Conservation (phyloP, 78 protist genomes). For the Bigelowiella natans region DNA sequence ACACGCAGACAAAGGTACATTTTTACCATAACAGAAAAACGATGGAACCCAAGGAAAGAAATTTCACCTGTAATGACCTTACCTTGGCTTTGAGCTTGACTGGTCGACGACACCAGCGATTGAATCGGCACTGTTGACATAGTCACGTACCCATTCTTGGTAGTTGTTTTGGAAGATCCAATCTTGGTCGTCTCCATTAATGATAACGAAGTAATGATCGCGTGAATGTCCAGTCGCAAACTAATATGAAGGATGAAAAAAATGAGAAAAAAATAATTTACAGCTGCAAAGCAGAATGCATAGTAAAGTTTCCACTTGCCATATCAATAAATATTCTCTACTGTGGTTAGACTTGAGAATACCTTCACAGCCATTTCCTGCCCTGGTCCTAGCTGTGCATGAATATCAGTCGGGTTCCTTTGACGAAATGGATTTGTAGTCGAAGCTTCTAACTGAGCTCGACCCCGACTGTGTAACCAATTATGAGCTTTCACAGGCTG, state of each 20-base stretch:
- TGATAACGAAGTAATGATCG: not conserved
- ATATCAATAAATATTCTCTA: no score
- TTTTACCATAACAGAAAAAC: no score
- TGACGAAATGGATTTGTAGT: not conserved
- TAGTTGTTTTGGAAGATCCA: not conserved
- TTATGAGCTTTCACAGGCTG: not conserved
- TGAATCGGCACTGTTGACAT: not conserved
- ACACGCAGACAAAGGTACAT: no score
- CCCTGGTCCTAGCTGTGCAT: not conserved
- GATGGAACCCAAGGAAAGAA: no score
- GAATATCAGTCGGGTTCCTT: not conserved
- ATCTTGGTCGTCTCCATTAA: not conserved
- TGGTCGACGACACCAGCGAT: not conserved
- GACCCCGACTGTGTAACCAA: not conserved
- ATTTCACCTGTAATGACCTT: no score
- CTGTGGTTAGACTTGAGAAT: no score
- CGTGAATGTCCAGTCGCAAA: not conserved
- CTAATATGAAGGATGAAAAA: not conserved
- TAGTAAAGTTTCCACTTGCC: no score
- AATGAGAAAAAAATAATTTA: no score
- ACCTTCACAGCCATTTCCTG: not conserved
- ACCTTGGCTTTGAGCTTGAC: no score
- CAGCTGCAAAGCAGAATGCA: no score
- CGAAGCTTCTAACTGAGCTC: not conserved
- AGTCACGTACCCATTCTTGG: not conserved